Evolutionary conservation across 352 stramenopile genomes (phyloP), one percentile per base, ranked within the genome.

Genomic region (Phytophthora pini): DNA sequence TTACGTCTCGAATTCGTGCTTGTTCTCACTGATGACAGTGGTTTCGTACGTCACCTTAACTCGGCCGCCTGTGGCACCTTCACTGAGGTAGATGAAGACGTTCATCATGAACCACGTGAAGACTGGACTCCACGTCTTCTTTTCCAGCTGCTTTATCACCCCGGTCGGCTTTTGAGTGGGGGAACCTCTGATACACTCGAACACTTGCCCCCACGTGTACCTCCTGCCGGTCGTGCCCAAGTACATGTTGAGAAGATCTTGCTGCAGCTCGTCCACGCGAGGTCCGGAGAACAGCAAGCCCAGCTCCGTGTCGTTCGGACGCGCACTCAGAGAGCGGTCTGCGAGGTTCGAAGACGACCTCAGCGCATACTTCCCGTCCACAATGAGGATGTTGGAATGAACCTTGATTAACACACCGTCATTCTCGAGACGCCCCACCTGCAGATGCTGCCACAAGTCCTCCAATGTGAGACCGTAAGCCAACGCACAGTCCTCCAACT

Each of bases 51-150:
- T 86, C 36, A 93, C 85, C 38, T 89, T 88, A 52, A 82, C 57
- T 15, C 85, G 66, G 5, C 85, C 82, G 13, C 85, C 85, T 3
- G 85, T 93, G 8, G 85, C 85, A 27, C 85, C 85, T 73, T 91
- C 85, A 60, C 85, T 93, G 8, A 71, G 67, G 57, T 87, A 91
- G 46, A 93, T 89, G 56, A 93, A 93, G 13, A 88, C 17, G 43
- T 85, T 89, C 85, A 93, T 92, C 41, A 92, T 65, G 54, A 92
- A 92, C 82, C 82, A 91, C 56, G 85, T 92, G 44, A 88, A 61
- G 31, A 93, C 64, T 8, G 82, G 79, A 54, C 70, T 92, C 82
- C 81, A 93, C 2, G 49, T 36, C 31, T 76, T 73, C 71, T 89
- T 90, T 29, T 76, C 50, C 31, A 93, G 39, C 17, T 63, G 77